These are phyloP conservation scores for Cytospora schulzeri DNA, from an alignment of 2,329 filamentous ascomycete genomes.

Conservation along the genomic window DNA sequence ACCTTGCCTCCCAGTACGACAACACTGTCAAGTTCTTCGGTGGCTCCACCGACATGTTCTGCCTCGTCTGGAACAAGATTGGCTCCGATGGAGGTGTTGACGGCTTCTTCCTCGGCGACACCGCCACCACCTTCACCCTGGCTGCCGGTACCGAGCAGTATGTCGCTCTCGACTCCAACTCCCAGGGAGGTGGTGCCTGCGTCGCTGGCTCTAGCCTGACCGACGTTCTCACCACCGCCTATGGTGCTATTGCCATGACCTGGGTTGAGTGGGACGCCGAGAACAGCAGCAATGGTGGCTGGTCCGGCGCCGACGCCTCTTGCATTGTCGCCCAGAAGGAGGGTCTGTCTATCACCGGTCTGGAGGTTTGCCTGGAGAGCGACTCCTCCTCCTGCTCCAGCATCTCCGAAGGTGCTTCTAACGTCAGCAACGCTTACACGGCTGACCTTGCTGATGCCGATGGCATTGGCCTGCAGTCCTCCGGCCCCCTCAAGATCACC, in stretches of 20 bases:
- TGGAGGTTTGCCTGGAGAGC: conserved; percentile 43
- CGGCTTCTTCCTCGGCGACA: conserved; percentile 48
- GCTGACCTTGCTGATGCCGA: conserved; percentile 38
- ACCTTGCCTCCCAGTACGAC: conserved; percentile 43
- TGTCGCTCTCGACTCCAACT: conserved; percentile 49
- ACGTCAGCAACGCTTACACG: conserved; percentile 39
- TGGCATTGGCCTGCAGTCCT: conserved; percentile 35
- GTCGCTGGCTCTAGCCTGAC: conserved; percentile 31
- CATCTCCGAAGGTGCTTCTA: conserved; percentile 36
- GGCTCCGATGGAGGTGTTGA: conserved; percentile 46
- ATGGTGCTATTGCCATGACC: conserved; percentile 46
- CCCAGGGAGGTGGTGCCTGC: conserved; percentile 53
- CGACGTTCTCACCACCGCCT: conserved; percentile 38
- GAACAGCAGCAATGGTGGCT: conserved; percentile 48
- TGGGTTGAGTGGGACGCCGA: conserved; percentile 56
- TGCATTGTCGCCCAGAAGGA: conserved; percentile 46
- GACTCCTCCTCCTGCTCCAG: conserved; percentile 36
- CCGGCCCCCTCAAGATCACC: conserved; percentile 24
- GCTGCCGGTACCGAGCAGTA: conserved; percentile 40
- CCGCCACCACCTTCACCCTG: conserved; percentile 46
- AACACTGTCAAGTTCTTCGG: conserved; percentile 33
- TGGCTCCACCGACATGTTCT: conserved; percentile 36
- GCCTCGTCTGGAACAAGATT: conserved; percentile 57
- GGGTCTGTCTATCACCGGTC: conserved; percentile 40
- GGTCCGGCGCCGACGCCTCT: conserved; percentile 55